phyloP scores from a whole-genome alignment of 1,284 basidiomycete genomes.

The Grifola frondosa region DNA sequence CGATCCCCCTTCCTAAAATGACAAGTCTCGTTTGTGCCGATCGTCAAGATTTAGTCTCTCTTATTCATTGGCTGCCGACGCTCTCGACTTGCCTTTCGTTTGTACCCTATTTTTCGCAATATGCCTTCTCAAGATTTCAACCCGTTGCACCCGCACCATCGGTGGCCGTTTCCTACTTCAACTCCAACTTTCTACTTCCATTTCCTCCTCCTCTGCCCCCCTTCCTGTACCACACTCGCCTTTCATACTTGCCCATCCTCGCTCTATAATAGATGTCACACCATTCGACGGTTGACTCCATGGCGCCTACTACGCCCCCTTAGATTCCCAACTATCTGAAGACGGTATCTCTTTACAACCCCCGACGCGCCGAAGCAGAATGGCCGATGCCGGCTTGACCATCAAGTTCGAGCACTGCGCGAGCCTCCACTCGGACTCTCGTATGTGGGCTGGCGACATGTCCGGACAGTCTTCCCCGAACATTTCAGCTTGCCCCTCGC shows the following conservation, averaged over 20 bases:
- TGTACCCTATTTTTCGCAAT: too few species aligned
- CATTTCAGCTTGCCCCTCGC: constrained; percentile 8
- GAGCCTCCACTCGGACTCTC: constrained; percentile 8
- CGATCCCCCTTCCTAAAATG: too few species aligned
- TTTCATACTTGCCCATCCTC: neutral
- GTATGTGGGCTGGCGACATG: constrained; percentile 1
- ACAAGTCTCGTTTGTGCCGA: too few species aligned
- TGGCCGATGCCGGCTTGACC: constrained; percentile 12
- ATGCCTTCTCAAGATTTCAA: too few species aligned
- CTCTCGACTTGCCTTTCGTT: too few species aligned
- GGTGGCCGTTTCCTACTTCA: too few species aligned
- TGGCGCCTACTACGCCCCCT: neutral
- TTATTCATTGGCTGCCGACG: too few species aligned
- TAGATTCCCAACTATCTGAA: neutral
- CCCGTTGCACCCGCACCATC: too few species aligned
- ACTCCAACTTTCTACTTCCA: too few species aligned
- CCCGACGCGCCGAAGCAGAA: constrained; percentile 1
- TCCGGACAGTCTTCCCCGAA: constrained; percentile 16
- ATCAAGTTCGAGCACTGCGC: constrained; percentile 21
- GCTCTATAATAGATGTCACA: too few species aligned
- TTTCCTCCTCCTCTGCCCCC: neutral
- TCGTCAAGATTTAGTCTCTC: too few species aligned
- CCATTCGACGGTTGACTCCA: too few species aligned
- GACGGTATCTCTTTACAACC: constrained; percentile 7
- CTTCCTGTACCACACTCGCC: neutral